A percentile compares a stretch with the other conserved stretches of the same genome.
Conservation (phyloP, 2,329 filamentous ascomycete genomes). For the Pseudopithomyces chartarum region DNA sequence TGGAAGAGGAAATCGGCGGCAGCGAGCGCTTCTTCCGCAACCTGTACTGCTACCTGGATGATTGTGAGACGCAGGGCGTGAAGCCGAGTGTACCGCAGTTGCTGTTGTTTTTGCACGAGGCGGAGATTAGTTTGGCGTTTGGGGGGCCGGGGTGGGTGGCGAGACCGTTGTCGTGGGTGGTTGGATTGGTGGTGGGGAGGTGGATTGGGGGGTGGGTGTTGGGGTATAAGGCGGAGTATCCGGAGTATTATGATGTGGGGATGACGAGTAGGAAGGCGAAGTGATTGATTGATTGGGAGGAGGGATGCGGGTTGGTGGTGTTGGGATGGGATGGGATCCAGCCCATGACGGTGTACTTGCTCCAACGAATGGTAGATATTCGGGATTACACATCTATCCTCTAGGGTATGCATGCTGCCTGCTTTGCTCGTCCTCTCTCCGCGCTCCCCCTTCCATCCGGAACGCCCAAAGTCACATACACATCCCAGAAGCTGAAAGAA, state of each 20-base stretch:
- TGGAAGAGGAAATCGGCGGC: neutral
- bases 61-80: neutral
- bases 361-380: neutral
- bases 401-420: slow-evolving; percentile 20
- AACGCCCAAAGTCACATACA: neutral
- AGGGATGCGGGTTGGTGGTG: too few relatives aligned
- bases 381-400: slow-evolving; percentile 19
- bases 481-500: neutral
- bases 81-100: neutral
- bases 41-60: slow-evolving; percentile 1
- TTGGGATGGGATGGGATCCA: too few relatives aligned
- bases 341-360: too few relatives aligned
- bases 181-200: neutral
- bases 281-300: neutral
- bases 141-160: neutral
- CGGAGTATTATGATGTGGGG: neutral
- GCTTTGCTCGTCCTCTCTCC: neutral
- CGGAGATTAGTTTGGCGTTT: neutral
- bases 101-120: neutral
- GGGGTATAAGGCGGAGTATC: neutral
- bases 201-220: neutral
- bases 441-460: neutral
- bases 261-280: neutral
- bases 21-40: slow-evolving; percentile 2
- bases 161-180: neutral